phyloP scores from a whole-genome alignment of 495 filamentous ascomycete genomes.

The Penicillium bialowiezense region DNA sequence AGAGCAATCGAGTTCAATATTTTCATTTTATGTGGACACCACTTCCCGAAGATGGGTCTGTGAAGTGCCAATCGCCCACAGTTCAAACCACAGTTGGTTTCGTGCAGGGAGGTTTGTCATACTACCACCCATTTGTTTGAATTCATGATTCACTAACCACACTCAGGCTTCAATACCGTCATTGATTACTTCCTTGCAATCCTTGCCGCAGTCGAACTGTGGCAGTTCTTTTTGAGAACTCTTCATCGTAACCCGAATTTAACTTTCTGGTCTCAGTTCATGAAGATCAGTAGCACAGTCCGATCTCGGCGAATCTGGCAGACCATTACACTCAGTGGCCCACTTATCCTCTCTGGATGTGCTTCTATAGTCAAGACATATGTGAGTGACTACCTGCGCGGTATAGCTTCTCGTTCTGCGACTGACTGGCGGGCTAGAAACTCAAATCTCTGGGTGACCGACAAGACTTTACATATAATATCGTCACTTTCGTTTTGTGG shows the following conservation, averaged over 20 bases:
- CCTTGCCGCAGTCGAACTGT: constrained; percentile 34
- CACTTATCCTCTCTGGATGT: constrained; percentile 29
- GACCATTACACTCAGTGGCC: constrained; percentile 32
- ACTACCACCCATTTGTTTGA: no score
- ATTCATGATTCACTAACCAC: neutral
- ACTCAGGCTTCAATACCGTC: constrained; percentile 31
- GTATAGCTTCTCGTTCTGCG: neutral
- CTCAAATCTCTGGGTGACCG: constrained; percentile 29
- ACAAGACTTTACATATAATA: constrained; percentile 34
- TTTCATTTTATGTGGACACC: constrained; percentile 44
- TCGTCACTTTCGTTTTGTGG: constrained; percentile 37
- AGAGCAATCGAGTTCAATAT: constrained; percentile 30
- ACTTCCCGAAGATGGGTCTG: constrained; percentile 31
- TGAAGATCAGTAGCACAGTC: constrained; percentile 27
- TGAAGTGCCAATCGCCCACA: constrained; percentile 29
- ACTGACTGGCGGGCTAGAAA: constrained; percentile 18
- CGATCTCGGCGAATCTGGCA: constrained; percentile 36
- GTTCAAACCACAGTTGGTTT: constrained; percentile 37
- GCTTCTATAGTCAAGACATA: constrained; percentile 40
- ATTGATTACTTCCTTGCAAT: constrained; percentile 33
- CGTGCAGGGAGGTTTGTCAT: constrained; percentile 32
- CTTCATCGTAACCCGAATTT: constrained; percentile 23
- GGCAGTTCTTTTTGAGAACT: constrained; percentile 35
- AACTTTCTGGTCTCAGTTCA: constrained; percentile 30
- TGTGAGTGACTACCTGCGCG: no score